Base-by-base conservation (phyloP, 371 early-diverging fungal genomes). In the Mortierella sp. region DNA sequence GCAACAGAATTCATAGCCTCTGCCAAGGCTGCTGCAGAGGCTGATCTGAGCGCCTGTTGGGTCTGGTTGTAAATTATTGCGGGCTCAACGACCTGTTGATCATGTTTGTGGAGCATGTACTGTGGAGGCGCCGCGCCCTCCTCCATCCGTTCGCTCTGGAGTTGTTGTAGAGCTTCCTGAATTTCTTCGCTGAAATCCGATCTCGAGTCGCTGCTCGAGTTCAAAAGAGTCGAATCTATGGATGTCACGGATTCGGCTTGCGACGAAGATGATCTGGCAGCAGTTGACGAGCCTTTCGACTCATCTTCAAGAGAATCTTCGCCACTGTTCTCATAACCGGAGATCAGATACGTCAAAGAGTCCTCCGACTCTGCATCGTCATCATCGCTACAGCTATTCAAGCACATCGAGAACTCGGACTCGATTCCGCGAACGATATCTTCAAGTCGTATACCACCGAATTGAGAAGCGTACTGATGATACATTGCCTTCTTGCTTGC, bases 341-440 rank as follows among this genome's bases (percentile, higher is more conserved):
- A 51, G 12, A 78, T 55, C 51, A 78, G 32, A 24, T 26, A 68
- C 0, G 79, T 55, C 64, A 68, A 16, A 11, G 76, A 75, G 26
- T 80, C 81, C 39, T 75, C 81, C 0, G 81, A 80, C 16, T 49
- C 78, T 11, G 16, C 40, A 2, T 35, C 70, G 11, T 59, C 54
- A 8, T 26, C 64, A 18, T 37, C 69, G 18, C 62, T 62, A n/a
- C 52, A 43, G 49, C 32, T 11, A 24, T 71, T 71, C 10, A 71
- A 12, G 3, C 24, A 62, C 18, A 72, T 62, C 1, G 59, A 39
- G 40, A 80, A 80, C 59, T 78, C 73, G n/a, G 78, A 32, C 45
- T 78, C 73, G 28, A 73, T 61, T 11, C 70, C 43, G 3, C 67
- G 62, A 32, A 78, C 59, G 55, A 73, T 43, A 28, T 78, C 73